Percentiles rank a stretch among this genome's conserved stretches.
Evolutionary conservation across 2,329 filamentous ascomycete genomes (phyloP).

Genomic region (Lizonia empirigonia): DNA sequence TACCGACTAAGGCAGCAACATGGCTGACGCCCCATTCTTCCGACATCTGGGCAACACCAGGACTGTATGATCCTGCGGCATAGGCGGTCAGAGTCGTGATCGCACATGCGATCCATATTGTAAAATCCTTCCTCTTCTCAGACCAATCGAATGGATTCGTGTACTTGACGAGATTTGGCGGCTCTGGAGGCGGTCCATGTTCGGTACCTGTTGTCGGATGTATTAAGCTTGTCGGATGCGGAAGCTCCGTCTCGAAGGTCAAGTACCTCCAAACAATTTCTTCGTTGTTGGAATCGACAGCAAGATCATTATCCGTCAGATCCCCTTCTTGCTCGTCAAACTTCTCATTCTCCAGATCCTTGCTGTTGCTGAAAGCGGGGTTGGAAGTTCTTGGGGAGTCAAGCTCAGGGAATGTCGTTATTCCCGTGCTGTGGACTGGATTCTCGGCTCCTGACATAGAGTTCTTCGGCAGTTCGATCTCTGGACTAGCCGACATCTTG

Average conservation of each 20-base stretch:
- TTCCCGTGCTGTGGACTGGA: constrained; percentile 33
- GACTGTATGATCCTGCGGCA: constrained; percentile 78
- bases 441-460: constrained; percentile 23
- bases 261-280: constrained; percentile 65
- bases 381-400: constrained; percentile 15
- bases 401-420: constrained; percentile 29
- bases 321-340: constrained; percentile 24
- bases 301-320: background rate
- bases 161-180: constrained; percentile 70
- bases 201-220: constrained; percentile 30
- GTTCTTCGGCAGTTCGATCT: constrained; percentile 40
- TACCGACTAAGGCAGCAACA: constrained; percentile 72
- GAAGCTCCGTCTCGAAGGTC: constrained; percentile 65
- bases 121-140: constrained; percentile 67
- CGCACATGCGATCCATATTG: constrained; percentile 74
- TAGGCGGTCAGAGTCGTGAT: constrained; percentile 81
- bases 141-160: constrained; percentile 77
- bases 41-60: constrained; percentile 69
- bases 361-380: constrained; percentile 17
- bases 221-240: constrained; percentile 47
- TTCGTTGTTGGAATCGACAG: constrained; percentile 7
- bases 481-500: constrained; percentile 45
- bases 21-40: constrained; percentile 68
- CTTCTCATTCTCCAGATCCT: constrained; percentile 23
- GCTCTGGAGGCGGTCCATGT: constrained; percentile 56